Base-by-base conservation (phyloP, 2,329 filamentous ascomycete genomes). In the Diplodia corticola region DNA sequence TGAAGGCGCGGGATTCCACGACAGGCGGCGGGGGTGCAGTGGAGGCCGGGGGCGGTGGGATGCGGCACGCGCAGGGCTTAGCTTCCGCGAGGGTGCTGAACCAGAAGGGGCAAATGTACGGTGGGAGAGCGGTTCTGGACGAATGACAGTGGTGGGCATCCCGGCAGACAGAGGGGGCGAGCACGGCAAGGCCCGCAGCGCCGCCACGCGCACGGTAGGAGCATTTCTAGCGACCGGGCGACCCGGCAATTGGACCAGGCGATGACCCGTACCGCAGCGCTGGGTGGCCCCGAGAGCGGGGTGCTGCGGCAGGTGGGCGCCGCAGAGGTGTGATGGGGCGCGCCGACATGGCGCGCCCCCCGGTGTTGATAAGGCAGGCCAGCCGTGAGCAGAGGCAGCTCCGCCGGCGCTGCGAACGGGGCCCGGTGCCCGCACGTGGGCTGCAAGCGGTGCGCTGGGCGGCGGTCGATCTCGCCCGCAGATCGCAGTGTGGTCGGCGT, bases 111-210 rank as follows among this genome's bases (percentile, higher is more conserved):
- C 53, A 40, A 57, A 57, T 57, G 53, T 35, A 57, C 35, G 35
- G 53, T 35, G 51, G 51, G 30, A 55, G 51, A 30, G 28, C 37
- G 35, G 7, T 28, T 35, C 35, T 22, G 53, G 53, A 22, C 53
- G 53, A 57, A 57, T 57, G 55, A 46, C 37, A 30, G 22, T 24
- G 53, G 20, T 17, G 37, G 33, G 53, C 33, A 46, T 59, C 55
- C 55, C 37, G 57, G 57, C 9, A 46, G 33, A 24, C 57, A 61
- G 55, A 30, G 40, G 37, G 55, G 55, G 55, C 37, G 20, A 37
- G 59, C 46, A 63, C 60, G 60, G 60, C 60, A 63, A 53, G 60
- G 60, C 60, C 60, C 60, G 60, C 60, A 63, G 60, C 60, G 60
- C 20, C 51, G 60, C 60, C 60, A 63, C 60, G 48, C 60, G 60